Conservation (phyloP, 2,329 filamentous ascomycete genomes). For the Colletotrichum caudatum region DNA sequence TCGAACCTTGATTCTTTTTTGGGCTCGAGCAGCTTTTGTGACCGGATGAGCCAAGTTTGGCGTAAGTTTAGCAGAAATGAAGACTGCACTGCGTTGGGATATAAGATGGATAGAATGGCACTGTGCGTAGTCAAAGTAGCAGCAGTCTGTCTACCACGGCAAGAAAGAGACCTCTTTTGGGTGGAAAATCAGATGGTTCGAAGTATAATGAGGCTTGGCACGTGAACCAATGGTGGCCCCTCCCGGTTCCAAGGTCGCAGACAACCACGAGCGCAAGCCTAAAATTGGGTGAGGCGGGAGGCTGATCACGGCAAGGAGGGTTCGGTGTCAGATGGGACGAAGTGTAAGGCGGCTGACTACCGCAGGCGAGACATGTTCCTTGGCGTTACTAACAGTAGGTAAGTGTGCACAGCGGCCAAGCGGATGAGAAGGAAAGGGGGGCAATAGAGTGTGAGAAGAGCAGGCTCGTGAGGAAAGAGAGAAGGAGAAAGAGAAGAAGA, state of each 20-base stretch:
- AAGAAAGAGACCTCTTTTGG: conserved; percentile 3
- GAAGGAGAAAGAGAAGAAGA: conserved; percentile 1
- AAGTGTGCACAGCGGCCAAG: neutral
- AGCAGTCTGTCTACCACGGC: neutral
- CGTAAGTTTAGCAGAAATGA: neutral
- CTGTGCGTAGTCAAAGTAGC: neutral
- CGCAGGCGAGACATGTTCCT: conserved; percentile 37
- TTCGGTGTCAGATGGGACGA: conserved; percentile 37
- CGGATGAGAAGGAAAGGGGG: neutral
- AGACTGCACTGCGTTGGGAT: neutral
- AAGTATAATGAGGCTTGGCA: conserved; percentile 12
- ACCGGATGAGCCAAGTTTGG: neutral
- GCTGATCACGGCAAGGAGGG: conserved; percentile 26
- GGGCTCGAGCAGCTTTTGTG: conserved; percentile 1
- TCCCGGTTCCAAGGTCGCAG: conserved; percentile 13
- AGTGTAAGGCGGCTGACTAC: conserved; percentile 38
- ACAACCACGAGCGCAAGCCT: neutral
- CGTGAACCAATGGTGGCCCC: conserved; percentile 12
- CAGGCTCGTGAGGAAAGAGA: no score
- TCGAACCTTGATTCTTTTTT: conserved; percentile 7
- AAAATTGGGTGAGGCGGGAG: conserved; percentile 13
- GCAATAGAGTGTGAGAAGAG: neutral
- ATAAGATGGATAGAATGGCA: conserved; percentile 17
- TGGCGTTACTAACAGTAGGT: conserved; percentile 20
- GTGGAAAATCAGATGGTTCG: neutral